A percentile compares a stretch with the other conserved stretches of the same genome.
Conservation (phyloP, 2,329 filamentous ascomycete genomes). For the Kalmusia sp. region DNA sequence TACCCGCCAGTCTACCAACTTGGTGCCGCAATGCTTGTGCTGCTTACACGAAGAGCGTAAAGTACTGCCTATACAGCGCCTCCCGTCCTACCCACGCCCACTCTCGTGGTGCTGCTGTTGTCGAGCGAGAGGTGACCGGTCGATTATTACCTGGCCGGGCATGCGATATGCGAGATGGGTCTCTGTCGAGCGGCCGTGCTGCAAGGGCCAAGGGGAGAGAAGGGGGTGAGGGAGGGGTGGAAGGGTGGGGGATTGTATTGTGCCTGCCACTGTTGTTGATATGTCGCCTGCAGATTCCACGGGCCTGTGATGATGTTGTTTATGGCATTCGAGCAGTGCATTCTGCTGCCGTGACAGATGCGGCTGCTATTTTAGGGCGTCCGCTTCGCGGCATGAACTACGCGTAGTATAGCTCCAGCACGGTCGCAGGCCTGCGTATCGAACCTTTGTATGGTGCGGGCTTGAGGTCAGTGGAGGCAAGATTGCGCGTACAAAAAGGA, state of each 20-base stretch:
- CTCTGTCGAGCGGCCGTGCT: not conserved
- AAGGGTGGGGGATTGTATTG: no score
- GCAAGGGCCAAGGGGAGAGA: no score
- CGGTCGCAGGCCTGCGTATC: not conserved
- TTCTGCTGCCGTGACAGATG: not conserved
- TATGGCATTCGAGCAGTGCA: not conserved
- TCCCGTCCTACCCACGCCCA: no score
- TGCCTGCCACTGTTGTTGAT: not conserved
- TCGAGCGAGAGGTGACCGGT: no score
- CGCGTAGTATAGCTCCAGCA: constrained; percentile 8
- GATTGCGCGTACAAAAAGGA: constrained; percentile 42
- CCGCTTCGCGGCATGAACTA: constrained; percentile 8
- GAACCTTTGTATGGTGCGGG: not conserved
- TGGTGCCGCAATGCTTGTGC: not conserved
- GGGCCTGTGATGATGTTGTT: no score
- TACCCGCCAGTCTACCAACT: no score
- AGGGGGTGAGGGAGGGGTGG: no score
- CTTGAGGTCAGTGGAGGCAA: constrained; percentile 11
- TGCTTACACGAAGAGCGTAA: not conserved
- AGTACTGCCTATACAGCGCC: no score
- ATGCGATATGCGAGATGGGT: not conserved
- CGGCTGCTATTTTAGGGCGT: constrained; percentile 3
- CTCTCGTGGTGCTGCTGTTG: no score
- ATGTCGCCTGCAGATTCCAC: not conserved
- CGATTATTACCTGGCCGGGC: no score